Conservation (phyloP, 169 alveolate species). For the Babesia caballi region DNA sequence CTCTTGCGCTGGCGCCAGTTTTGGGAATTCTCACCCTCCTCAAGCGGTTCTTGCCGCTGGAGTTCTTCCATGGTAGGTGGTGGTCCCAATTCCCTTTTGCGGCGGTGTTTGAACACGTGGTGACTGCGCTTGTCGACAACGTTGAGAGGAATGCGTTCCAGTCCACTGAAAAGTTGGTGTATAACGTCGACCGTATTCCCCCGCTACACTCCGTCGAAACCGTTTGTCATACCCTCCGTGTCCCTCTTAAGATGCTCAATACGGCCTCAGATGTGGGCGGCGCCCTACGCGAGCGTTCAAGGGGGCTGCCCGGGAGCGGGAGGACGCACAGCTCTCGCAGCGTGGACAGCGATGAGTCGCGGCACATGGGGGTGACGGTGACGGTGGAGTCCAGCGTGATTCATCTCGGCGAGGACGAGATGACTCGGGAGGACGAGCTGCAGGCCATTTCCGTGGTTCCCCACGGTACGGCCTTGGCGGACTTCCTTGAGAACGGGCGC, state of each 20-base stretch:
- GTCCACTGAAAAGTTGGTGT: slow-evolving; percentile 8
- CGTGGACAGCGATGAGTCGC: not conserved
- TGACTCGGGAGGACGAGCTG: slow-evolving; percentile 1
- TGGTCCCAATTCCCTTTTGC: not conserved
- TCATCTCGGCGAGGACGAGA: not conserved
- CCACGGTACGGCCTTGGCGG: slow-evolving; percentile 24
- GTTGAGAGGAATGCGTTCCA: slow-evolving; percentile 2
- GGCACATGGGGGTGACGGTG: not conserved
- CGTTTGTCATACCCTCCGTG: slow-evolving; percentile 3
- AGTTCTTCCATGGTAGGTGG: not conserved
- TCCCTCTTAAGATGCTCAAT: slow-evolving; percentile 1
- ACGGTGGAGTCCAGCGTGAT: not conserved
- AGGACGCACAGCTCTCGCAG: not conserved
- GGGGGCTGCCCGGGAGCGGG: not conserved
- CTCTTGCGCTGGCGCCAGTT: not conserved
- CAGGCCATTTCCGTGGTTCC: slow-evolving; percentile 44
- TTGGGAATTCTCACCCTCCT: not conserved
- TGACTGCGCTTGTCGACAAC: not conserved
- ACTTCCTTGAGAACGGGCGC: slow-evolving; percentile 82
- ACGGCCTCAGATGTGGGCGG: not conserved
- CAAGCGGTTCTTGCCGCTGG: not conserved
- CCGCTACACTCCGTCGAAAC: slow-evolving; percentile 16
- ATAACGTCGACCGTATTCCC: slow-evolving; percentile 1
- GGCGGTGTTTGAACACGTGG: not conserved
- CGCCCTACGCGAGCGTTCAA: not conserved